A percentile compares a stretch with the other conserved stretches of the same genome.
Conservation (phyloP, 2,329 filamentous ascomycete species). For the Westerdykella sp. region DNA sequence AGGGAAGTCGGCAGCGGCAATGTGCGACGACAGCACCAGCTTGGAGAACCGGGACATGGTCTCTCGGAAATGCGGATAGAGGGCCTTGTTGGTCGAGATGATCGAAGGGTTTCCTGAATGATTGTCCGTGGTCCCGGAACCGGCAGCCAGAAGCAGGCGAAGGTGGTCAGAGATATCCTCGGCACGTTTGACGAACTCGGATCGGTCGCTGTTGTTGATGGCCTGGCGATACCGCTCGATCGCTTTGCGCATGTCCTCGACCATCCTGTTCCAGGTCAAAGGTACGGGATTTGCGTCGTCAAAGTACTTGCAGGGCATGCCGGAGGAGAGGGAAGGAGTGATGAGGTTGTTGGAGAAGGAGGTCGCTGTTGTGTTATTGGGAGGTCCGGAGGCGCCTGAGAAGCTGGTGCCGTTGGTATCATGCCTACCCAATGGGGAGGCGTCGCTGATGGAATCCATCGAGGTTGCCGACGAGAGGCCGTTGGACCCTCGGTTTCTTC, state of each 20-base stretch:
- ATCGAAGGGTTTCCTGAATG: conserved; percentile 99
- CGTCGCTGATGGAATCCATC: conserved; percentile 79
- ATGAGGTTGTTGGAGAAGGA: conserved; percentile 50
- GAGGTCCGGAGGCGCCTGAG: conserved; percentile 42
- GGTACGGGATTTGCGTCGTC: conserved; percentile 77
- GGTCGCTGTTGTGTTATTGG: conserved; percentile 47
- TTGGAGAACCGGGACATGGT: conserved; percentile 99
- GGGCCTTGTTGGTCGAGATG: conserved; percentile 93
- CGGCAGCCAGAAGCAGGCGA: conserved; percentile 85
- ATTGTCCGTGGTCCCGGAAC: conserved; percentile 95
- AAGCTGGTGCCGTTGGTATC: conserved; percentile 39
- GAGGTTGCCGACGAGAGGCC: conserved; percentile 80
- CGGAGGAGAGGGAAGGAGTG: conserved; percentile 40
- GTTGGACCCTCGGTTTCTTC: conserved; percentile 56
- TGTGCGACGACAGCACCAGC: conserved; percentile 93
- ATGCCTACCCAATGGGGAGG: conserved; percentile 53
- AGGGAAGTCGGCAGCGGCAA: conserved; percentile 92
- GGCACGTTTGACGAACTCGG: conserved; percentile 88
- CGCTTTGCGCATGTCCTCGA: conserved; percentile 87
- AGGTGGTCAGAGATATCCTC: conserved; percentile 98
- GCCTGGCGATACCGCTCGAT: conserved; percentile 86
- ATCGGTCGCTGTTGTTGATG: conserved; percentile 74
- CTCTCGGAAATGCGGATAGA: conserved; percentile 95
- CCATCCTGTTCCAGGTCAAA: conserved; percentile 81
- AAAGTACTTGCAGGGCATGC: conserved; percentile 76